Base-by-base conservation (phyloP, 139 green algal genomes). In the Tetradesmus obliquus region DNA sequence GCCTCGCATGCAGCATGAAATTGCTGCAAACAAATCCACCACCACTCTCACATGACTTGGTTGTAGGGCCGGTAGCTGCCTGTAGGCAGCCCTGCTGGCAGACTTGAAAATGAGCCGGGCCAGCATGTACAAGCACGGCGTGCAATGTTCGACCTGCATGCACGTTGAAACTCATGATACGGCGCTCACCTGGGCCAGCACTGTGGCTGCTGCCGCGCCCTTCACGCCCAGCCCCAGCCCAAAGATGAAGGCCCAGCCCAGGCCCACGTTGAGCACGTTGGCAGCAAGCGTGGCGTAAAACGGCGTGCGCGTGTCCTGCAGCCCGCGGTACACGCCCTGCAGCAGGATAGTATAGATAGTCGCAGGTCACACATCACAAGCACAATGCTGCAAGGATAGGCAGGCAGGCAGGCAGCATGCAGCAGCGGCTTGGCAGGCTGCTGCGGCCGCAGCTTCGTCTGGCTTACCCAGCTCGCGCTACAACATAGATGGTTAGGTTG, bases 231-330 rank as follows among this genome's bases (percentile, higher is more conserved):
- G 94, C 17, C 89, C 60, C 3, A 93, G 81, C 20, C 55, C 80
- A 81, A 98, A 98, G 22, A 99, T 97, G 82, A 98, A 87, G 17
- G 97, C 12, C 2, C 92, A 94, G 87, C 96, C 96, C 55, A 98
- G 92, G 15, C 79, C 84, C 1, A 98, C 84, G 90, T 98, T 98
- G 55, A 98, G 54, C 5, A 53, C 88, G 91, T 97, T 98, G 92
- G 94, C 89, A 3, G 79, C 92, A 54, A 97, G 62, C 1, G 96
- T 97, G 57, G 96, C 95, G 55, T 66, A 79, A n/a, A 99, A 94
- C 22, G 96, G 96, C 2, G 96, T 97, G 22, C 71, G 79, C 58
- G 95, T 97, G 95, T 98, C 97, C 76, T 95, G 90, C 24, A 97
- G 84, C 9, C 97, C 97, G 0, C 96, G 91, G 80, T 96, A 97